Base-by-base conservation (phyloP, 371 early-diverging fungal species). In the Cokeromyces recurvatus region DNA sequence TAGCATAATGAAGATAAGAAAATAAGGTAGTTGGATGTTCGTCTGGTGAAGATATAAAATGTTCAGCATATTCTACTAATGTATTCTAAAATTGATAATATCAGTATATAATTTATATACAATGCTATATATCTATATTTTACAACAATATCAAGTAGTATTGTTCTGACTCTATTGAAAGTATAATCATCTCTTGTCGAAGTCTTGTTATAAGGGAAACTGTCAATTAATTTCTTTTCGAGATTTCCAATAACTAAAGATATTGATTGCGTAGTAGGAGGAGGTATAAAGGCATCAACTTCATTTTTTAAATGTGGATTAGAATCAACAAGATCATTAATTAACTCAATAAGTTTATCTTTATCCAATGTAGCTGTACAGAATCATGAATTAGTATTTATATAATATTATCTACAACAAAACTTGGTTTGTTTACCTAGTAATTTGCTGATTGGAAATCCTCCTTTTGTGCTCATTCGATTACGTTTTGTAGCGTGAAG, bases 241-340 rank as follows among this genome's bases (percentile, higher is more conserved):
- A 86, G 71, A 19, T 74, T 65, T 38, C 59, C 62, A 29, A 94
- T 79, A 29, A 82, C 74, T 35, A 70, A 55, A 37, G 79, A 62
- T 3, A 85, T 90, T 6, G 87, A 80, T 38, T 69, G 66, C 32
- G 92, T 68, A 5, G 94, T 87, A 20, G 95, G 95, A 37, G 83
- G 79, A 15, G 95, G 95, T 41, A 50, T 55, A 40, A 45, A 46
- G 14, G 78, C 65, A 39, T 83, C 78, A 22, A 91, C 74, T 43
- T 84, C 78, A 7, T 67, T 53, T 25, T 83, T 79, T 16, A 91
- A 74, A 6, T 71, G 60, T 4, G 91, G 89, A 68, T 92, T 79
- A n/a, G 78, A 70, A 25, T 78, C 78, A 19, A 90, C 74, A 17
- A 94, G 71, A 25, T 75, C 71, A 31, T 71, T 77, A 46, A 94